phyloP scores from a whole-genome alignment of 768 basidiomycete genomes.

The Lactarius sanguifluus region DNA sequence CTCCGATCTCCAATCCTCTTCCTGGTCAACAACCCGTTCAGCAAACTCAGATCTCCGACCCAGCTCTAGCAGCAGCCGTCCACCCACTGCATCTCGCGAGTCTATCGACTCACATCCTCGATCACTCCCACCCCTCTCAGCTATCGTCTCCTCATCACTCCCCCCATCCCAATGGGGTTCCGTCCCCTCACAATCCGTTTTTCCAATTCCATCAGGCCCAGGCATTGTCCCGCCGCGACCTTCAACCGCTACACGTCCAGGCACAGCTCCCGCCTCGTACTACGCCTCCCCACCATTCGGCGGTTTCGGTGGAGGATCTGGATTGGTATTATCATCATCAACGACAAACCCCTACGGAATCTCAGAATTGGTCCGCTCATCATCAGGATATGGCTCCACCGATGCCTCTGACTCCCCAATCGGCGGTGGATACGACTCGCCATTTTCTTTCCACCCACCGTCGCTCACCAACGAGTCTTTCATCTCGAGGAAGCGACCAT shows the following conservation, averaged over 20 bases:
- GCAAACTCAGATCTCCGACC: slow-evolving; percentile 42
- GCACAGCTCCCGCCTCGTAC: slow-evolving; percentile 69
- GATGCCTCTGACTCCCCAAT: slow-evolving; percentile 35
- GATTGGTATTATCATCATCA: slow-evolving; percentile 40
- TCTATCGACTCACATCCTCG: slow-evolving; percentile 39
- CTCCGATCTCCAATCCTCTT: slow-evolving; percentile 36
- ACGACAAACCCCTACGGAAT: slow-evolving; percentile 35
- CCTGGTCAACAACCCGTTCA: slow-evolving; percentile 26
- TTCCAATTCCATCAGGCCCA: slow-evolving; percentile 59
- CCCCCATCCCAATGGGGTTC: slow-evolving; percentile 30
- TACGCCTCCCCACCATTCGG: slow-evolving; percentile 49
- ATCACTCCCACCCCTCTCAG: slow-evolving; percentile 72
- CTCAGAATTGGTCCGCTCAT: slow-evolving; percentile 39
- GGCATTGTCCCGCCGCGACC: slow-evolving; percentile 53
- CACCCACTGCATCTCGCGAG: slow-evolving; percentile 52
- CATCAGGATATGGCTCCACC: slow-evolving; percentile 36
- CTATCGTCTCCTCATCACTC: slow-evolving; percentile 75
- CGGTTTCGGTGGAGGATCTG: slow-evolving; percentile 44
- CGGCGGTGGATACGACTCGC: slow-evolving; percentile 51
- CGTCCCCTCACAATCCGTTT: slow-evolving; percentile 43
- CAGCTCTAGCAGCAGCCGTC: slow-evolving; percentile 51
- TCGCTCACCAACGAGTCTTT: slow-evolving; percentile 40
- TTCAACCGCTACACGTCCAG: slow-evolving; percentile 61
- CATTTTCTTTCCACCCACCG: slow-evolving; percentile 79
- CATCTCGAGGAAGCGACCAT: slow-evolving; percentile 64